Evolutionary conservation across 2,329 filamentous ascomycete genomes (phyloP).

Genomic region (Colletotrichum camelliae): DNA sequence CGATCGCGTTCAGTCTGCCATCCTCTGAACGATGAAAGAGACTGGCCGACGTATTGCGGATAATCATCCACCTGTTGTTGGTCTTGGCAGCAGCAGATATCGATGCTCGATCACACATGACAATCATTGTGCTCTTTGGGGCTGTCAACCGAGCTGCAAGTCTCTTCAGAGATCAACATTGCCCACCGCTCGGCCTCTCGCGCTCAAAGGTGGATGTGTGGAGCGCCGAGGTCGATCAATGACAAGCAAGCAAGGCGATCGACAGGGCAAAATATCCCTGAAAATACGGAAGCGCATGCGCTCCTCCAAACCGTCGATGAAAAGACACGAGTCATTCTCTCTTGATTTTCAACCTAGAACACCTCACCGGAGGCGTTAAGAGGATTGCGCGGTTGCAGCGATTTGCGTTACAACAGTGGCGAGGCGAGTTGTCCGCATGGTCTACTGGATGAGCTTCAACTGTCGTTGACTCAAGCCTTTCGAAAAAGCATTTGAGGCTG

Average conservation of each 20-base stretch:
- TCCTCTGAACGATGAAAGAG: neutral
- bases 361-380: neutral
- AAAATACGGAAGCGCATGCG: neutral
- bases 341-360: neutral
- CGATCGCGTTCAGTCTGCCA: neutral
- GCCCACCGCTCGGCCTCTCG: neutral
- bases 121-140: neutral
- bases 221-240: constrained; percentile 13
- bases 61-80: neutral
- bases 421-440: neutral
- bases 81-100: neutral
- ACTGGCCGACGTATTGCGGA: neutral
- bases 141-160: neutral
- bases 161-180: constrained; percentile 1
- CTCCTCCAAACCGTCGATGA: neutral
- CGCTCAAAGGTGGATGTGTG: neutral
- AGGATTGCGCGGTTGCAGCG: neutral
- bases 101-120: neutral
- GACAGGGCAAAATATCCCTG: constrained; percentile 16
- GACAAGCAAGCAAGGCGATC: constrained; percentile 3
- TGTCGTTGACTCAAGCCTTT: neutral
- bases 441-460: neutral
- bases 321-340: neutral
- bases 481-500: neutral
- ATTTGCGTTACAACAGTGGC: neutral